These are phyloP conservation scores for Syncephalis plumigaleata DNA, from an alignment of 371 early-diverging fungal species.

Conservation along the genomic window DNA sequence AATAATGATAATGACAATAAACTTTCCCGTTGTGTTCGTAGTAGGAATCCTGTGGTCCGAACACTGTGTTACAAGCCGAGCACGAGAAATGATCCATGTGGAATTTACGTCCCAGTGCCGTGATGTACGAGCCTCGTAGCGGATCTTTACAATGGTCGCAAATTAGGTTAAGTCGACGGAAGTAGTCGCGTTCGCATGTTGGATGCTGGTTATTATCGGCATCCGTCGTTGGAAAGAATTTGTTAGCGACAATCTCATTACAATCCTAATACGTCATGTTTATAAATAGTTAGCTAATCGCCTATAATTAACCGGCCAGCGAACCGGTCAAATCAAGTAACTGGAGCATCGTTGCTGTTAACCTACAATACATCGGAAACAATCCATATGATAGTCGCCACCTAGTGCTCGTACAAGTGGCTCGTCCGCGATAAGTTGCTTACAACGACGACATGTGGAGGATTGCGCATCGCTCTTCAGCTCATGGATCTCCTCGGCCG, in stretches of 20 bases:
- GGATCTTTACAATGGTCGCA: slow-evolving; percentile 83
- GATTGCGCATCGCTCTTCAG: too few species aligned
- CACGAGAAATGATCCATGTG: slow-evolving; percentile 95
- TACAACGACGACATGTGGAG: too few species aligned
- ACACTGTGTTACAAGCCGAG: slow-evolving; percentile 74
- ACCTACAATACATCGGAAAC: slow-evolving; percentile 82
- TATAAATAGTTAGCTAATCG: neutral
- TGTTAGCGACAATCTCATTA: slow-evolving; percentile 63
- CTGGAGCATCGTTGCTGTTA: neutral
- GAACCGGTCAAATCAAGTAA: neutral
- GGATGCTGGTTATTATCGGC: slow-evolving; percentile 38
- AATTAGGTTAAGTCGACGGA: slow-evolving; percentile 61
- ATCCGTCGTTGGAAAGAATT: slow-evolving; percentile 66
- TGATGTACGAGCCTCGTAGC: slow-evolving; percentile 79
- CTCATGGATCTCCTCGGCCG: too few species aligned
- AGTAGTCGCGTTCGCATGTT: slow-evolving; percentile 80
- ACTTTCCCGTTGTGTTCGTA: slow-evolving; percentile 76
- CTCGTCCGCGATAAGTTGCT: slow-evolving; percentile 13
- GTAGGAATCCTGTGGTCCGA: slow-evolving; percentile 87
- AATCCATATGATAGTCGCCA: slow-evolving; percentile 76
- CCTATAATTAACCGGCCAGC: neutral
- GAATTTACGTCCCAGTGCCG: slow-evolving; percentile 78
- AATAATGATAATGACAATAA: slow-evolving; percentile 86
- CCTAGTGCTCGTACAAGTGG: slow-evolving; percentile 84
- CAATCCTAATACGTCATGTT: slow-evolving; percentile 42